Evolutionary conservation across 1,284 basidiomycete genomes (phyloP), one percentile per base, ranked within the genome.

Genomic region (Fistulina hepatica): DNA sequence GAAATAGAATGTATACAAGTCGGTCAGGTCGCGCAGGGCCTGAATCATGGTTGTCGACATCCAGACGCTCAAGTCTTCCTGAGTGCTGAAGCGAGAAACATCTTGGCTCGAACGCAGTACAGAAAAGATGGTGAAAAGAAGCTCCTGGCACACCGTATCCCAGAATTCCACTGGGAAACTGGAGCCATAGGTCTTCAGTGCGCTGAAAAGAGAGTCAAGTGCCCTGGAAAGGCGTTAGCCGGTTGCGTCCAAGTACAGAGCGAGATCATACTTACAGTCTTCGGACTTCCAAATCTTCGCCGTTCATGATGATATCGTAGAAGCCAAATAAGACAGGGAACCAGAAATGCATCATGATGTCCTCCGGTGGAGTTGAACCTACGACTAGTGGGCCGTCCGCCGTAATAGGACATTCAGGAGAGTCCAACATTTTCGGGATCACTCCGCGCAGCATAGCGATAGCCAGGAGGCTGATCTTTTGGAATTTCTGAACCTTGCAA

Each of bases 1-100:
- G 57, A 97, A 98, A 64, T 92, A 95, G 63, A 78, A 89, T 2
- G 95, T 95, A 60, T 95, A 99, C 15, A 99, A 73, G 54, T 95
- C 90, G 44, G 99, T 88, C 45, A 98, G 69, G 59, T 97, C 90
- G 23, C 95, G 77, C 40, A 99, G 69, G 2, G 95, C 95, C 56
- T 98, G 94, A 40, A 99, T 97, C 82, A 99, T 93, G 2, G 95
- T 99, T 6, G 95, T 97, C 30, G 92, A 97, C 33, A 99, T 64
- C 95, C 95, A 99, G 11, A 99, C 93, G 51, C 91, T 95, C 91
- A 97, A 95, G 52, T 98, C 95, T 56, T 98, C 95, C 53, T 97
- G 90, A 2, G 90, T 93, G 54, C 72, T 88, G 67, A 97, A 97
- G 20, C 92, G 76, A 11, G 86, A 88, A 22, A 97, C 61, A 56